These are phyloP conservation scores for Kuraishia cidri DNA, from an alignment of 805 yeast species.

Conservation along the genomic window DNA sequence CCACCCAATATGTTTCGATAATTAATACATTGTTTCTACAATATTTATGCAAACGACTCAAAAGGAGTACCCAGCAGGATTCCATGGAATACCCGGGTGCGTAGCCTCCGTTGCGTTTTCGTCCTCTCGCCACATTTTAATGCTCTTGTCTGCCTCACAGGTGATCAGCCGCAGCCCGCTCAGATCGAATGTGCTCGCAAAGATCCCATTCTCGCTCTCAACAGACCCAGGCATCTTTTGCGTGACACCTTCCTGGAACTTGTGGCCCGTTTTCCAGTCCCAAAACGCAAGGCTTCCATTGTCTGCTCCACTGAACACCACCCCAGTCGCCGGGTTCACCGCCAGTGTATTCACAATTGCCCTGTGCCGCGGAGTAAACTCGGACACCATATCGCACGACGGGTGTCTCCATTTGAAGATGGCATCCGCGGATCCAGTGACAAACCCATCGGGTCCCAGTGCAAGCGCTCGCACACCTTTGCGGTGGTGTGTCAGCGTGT, in stretches of 20 bases:
- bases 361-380: conserved; percentile 32
- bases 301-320: conserved; percentile 76
- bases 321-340: conserved; percentile 49
- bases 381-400: conserved; percentile 62
- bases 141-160: conserved; percentile 85
- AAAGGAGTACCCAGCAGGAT: conserved; percentile 10
- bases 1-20: too few relatives aligned
- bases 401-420: conserved; percentile 81
- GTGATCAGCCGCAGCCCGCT: conserved; percentile 78
- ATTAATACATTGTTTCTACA: too few relatives aligned
- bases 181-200: conserved; percentile 65
- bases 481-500: conserved; percentile 77
- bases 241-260: conserved; percentile 45
- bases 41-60: too few relatives aligned
- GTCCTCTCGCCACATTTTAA: conserved; percentile 61
- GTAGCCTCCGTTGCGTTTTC: conserved; percentile 21
- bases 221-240: conserved; percentile 62
- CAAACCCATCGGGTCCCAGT: conserved; percentile 64
- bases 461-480: conserved; percentile 72
- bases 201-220: conserved; percentile 58
- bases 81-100: conserved; percentile 26
- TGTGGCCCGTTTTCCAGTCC: conserved; percentile 67
- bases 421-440: conserved; percentile 75
- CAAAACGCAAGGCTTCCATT: conserved; percentile 71
- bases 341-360: conserved; percentile 60